Evolutionary conservation across 345 rosid genomes (phyloP), one percentile per base, ranked within the genome.

Genomic region (Lepidium sativum): DNA sequence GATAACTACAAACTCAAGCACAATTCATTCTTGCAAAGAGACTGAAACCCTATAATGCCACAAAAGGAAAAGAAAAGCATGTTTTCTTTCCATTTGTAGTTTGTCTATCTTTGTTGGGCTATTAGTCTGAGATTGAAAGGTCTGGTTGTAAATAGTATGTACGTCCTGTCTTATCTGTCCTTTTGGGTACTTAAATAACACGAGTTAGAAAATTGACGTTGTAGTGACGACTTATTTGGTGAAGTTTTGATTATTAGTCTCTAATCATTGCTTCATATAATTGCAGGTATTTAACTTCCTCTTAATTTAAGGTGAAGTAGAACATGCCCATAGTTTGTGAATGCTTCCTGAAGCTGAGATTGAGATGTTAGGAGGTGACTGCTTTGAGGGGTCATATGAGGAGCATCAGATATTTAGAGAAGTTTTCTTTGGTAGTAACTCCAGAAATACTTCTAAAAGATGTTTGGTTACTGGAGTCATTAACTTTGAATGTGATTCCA

Each of bases 341-440:
- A 81, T 88, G 86, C 18, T 63, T 64, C 50, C 37, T 21, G 23
- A 52, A 55, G 53, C 74, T 62, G 64, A 58, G 62, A 25, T 75
- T 20, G 75, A 75, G 55, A 78, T 75, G 59, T 65, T 71, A 13
- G 45, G 11, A 47, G 77, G 67, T 74, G 94, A 79, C 70, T 71
- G 74, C 72, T 83, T 86, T 61, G 94, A 83, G 66, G 96, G 88
- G 17, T 80, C 89, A 16, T 70, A 20, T 39, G 69, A 79, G 33
- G 94, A 91, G 50, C 84, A 73, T 52, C 50, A 17, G 34, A 83
- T 84, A 52, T 88, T 84, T 72, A 65, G 76, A 11, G 69, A 91
- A 61, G 77, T 82, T 60, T 83, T 84, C 79, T 83, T 80, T 33
- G 81, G 81, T 57, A 69, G 68, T 59, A 81, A 70, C 63, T 8